A percentile compares a stretch with the other conserved stretches of the same genome.
phyloP scores from a whole-genome alignment of 805 yeast genomes.

The Blastobotrys parvus region DNA sequence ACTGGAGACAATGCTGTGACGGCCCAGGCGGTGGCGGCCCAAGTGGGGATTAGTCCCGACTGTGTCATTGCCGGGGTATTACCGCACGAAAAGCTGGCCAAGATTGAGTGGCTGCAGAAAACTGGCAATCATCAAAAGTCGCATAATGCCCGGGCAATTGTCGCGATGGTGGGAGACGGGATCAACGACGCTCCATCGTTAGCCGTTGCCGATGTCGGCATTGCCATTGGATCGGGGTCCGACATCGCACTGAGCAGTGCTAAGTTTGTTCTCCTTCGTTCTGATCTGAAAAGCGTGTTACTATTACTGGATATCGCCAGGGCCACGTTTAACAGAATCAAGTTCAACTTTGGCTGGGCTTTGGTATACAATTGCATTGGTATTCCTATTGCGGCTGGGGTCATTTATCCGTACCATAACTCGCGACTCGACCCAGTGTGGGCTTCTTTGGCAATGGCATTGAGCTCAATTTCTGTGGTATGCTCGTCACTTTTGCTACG shows the following conservation, averaged over 20 bases:
- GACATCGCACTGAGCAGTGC: slow-evolving; percentile 69
- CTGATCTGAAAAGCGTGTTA: slow-evolving; percentile 42
- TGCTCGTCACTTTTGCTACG: slow-evolving; percentile 66
- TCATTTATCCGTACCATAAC: slow-evolving; percentile 69
- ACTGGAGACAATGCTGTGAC: slow-evolving; percentile 66
- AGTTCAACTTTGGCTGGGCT: slow-evolving; percentile 82
- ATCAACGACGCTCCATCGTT: slow-evolving; percentile 79
- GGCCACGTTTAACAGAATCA: slow-evolving; percentile 64
- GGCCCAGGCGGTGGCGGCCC: slow-evolving; percentile 57
- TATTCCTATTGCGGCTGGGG: slow-evolving; percentile 92
- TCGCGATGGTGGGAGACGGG: slow-evolving; percentile 81
- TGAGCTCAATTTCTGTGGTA: slow-evolving; percentile 85
- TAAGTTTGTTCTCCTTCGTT: slow-evolving; percentile 56
- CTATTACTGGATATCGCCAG: slow-evolving; percentile 58
- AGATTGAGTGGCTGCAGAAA: slow-evolving; percentile 47
- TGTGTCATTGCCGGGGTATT: slow-evolving; percentile 62
- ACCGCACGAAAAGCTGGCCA: slow-evolving; percentile 63
- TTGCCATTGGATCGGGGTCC: slow-evolving; percentile 69
- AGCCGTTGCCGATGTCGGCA: slow-evolving; percentile 66
- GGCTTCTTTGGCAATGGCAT: slow-evolving; percentile 90
- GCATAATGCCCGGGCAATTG: slow-evolving; percentile 30
- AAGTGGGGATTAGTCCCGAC: slow-evolving; percentile 45
- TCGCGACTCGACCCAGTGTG: slow-evolving; percentile 71
- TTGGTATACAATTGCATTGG: slow-evolving; percentile 72
- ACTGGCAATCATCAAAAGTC: slow-evolving; percentile 25